Conservation (phyloP, 495 filamentous ascomycete genomes). For the Podospora pseudopauciseta region DNA sequence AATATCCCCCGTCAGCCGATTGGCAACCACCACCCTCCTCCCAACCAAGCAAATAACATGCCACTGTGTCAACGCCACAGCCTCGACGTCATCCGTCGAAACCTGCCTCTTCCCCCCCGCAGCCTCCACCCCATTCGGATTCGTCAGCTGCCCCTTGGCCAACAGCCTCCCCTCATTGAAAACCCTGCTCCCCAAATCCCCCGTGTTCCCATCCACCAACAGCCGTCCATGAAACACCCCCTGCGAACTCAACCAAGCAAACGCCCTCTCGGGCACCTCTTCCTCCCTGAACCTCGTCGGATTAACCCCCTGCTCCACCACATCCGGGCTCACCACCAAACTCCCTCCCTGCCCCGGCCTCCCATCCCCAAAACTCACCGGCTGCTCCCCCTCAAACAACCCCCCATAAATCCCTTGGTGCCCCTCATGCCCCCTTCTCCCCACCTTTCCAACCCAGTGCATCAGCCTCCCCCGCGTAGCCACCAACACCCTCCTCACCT, state of each 20-base stretch:
- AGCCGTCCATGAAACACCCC: constrained; percentile 86
- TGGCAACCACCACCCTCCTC: constrained; percentile 74
- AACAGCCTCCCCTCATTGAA: constrained; percentile 72
- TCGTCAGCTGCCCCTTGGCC: constrained; percentile 64
- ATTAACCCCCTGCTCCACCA: constrained; percentile 43
- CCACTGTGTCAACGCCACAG: constrained; percentile 87
- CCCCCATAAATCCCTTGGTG: constrained; percentile 76
- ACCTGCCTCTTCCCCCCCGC: constrained; percentile 59
- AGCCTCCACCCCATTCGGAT: constrained; percentile 48
- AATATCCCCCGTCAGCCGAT: constrained; percentile 75
- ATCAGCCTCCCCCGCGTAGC: constrained; percentile 70
- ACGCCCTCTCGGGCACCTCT: constrained; percentile 60
- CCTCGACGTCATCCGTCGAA: constrained; percentile 65
- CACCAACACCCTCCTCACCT: constrained; percentile 71
- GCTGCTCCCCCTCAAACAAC: constrained; percentile 82
- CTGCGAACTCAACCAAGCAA: constrained; percentile 85
- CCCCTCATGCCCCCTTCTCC: constrained; percentile 71
- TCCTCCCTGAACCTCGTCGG: constrained; percentile 27
- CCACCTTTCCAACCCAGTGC: constrained; percentile 74
- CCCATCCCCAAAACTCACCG: constrained; percentile 64
- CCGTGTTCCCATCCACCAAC: constrained; percentile 40
- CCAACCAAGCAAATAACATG: constrained; percentile 85
- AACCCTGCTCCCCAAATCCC: constrained; percentile 61
- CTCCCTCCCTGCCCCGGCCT: constrained; percentile 22
- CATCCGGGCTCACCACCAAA: constrained; percentile 73